A percentile compares a stretch with the other conserved stretches of the same genome.
Conservation (phyloP, 306 rosid species). For the Sindora glabra region DNA sequence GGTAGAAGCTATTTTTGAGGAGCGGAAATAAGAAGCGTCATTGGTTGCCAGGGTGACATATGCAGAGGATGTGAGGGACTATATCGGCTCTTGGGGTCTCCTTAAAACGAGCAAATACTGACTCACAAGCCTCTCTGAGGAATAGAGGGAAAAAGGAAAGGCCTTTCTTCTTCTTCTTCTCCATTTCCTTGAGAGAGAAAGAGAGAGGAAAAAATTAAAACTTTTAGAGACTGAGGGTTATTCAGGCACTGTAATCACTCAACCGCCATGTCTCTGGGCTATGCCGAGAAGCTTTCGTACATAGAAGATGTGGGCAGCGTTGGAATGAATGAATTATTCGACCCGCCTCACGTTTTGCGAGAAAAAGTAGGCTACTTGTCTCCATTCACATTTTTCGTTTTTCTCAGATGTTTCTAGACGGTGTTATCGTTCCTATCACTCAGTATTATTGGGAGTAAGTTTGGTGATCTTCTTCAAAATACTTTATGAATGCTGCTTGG, state of each 20-base stretch:
- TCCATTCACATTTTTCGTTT: constrained; percentile 11
- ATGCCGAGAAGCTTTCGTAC: constrained; percentile 94
- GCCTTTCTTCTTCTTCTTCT: background rate
- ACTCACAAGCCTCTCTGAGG: background rate
- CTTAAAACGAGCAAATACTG: background rate
- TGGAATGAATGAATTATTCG: constrained; percentile 88
- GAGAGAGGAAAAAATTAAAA: background rate
- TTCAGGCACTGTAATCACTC: background rate
- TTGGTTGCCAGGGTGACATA: background rate
- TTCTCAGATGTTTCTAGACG: background rate
- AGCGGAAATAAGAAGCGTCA: background rate
- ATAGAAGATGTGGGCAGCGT: constrained; percentile 95
- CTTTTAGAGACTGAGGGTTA: constrained; percentile 4
- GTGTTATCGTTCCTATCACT: constrained; percentile 10
- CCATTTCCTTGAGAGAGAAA: background rate
- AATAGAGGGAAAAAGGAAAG: constrained; percentile 3
- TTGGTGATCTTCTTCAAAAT: constrained; percentile 27
- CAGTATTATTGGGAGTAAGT: constrained; percentile 3
- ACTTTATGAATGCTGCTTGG: constrained; percentile 14
- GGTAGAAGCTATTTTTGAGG: background rate
- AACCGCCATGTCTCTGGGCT: constrained; percentile 77
- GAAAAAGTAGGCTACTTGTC: constrained; percentile 48
- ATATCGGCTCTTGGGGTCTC: constrained; percentile 4
- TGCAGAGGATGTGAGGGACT: background rate
- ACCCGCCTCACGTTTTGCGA: constrained; percentile 58